Percentiles rank a stretch among this genome's conserved stretches.
Conservation (phyloP, 2,329 filamentous ascomycete species). For the Beauveria pseudobassiana region DNA sequence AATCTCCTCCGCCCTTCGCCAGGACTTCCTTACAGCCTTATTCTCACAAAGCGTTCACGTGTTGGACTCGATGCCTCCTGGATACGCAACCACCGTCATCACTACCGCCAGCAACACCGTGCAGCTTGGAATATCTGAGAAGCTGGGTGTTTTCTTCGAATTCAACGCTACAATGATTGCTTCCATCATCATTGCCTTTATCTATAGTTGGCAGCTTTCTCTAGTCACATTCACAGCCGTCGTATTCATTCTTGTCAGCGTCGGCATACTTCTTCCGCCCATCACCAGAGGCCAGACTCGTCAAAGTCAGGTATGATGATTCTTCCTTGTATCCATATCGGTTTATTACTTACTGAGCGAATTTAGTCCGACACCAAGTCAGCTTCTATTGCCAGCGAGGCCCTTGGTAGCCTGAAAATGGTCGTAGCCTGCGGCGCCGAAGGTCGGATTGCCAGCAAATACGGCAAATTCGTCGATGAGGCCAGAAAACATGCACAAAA, state of each 20-base stretch:
- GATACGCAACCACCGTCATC: conserved; percentile 54
- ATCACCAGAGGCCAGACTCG: conserved; percentile 46
- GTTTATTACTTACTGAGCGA: not conserved
- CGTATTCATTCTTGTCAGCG: conserved; percentile 45
- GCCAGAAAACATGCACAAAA: conserved; percentile 41
- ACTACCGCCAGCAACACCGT: conserved; percentile 56
- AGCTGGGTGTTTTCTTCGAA: conserved; percentile 52
- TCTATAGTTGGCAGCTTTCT: conserved; percentile 50
- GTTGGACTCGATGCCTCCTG: conserved; percentile 57
- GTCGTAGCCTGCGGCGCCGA: conserved; percentile 57
- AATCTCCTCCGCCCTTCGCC: conserved; percentile 52
- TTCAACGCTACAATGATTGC: conserved; percentile 44
- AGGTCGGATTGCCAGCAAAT: conserved; percentile 42
- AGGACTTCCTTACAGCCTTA: conserved; percentile 56
- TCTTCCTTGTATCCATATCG: not conserved
- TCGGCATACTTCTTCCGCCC: conserved; percentile 44
- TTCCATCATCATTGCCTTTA: conserved; percentile 48
- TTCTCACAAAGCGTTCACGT: conserved; percentile 60
- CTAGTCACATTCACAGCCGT: conserved; percentile 51
- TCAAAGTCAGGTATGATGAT: conserved; percentile 30
- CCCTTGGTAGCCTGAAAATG: conserved; percentile 53
- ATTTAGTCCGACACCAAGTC: conserved; percentile 34
- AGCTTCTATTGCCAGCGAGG: conserved; percentile 52
- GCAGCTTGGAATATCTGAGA: conserved; percentile 59
- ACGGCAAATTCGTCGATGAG: conserved; percentile 45